A percentile compares a stretch with the other conserved stretches of the same genome.
Conservation (phyloP, 73 alveolate genomes). For the Paramecium sonneborni region DNA sequence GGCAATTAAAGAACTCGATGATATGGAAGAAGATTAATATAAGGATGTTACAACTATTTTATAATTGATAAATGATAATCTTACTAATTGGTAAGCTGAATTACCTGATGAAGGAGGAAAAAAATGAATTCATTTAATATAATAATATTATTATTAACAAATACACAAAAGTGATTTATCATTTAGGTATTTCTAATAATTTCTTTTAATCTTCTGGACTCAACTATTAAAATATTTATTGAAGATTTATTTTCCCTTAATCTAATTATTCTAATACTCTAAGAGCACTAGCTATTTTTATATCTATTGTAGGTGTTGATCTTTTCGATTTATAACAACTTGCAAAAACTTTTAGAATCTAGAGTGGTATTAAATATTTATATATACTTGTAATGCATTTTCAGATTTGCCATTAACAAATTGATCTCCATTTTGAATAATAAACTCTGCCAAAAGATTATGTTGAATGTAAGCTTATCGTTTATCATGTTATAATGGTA, state of each 20-base stretch:
- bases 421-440: background rate
- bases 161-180: background rate
- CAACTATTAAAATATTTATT: background rate
- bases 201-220: slow-evolving; percentile 12
- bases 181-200: background rate
- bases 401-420: background rate
- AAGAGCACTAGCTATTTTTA: background rate
- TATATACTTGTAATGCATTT: background rate
- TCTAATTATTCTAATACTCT: background rate
- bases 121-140: background rate
- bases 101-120: slow-evolving; percentile 54
- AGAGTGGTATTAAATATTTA: background rate
- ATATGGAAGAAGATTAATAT: slow-evolving; percentile 70
- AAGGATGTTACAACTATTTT: slow-evolving; percentile 71
- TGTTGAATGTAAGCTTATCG: slow-evolving; percentile 69
- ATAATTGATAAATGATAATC: slow-evolving; percentile 70
- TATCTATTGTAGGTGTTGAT: background rate
- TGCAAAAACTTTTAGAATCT: background rate
- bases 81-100: slow-evolving; percentile 70
- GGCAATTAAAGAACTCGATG: slow-evolving; percentile 69
- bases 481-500: slow-evolving; percentile 73
- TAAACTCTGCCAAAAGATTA: slow-evolving; percentile 65
- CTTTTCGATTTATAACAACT: background rate
- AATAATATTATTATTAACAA: background rate
- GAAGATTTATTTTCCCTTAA: background rate